These are phyloP conservation scores for Podospora didyma DNA, from an alignment of 495 filamentous ascomycete genomes.

Conservation along the genomic window DNA sequence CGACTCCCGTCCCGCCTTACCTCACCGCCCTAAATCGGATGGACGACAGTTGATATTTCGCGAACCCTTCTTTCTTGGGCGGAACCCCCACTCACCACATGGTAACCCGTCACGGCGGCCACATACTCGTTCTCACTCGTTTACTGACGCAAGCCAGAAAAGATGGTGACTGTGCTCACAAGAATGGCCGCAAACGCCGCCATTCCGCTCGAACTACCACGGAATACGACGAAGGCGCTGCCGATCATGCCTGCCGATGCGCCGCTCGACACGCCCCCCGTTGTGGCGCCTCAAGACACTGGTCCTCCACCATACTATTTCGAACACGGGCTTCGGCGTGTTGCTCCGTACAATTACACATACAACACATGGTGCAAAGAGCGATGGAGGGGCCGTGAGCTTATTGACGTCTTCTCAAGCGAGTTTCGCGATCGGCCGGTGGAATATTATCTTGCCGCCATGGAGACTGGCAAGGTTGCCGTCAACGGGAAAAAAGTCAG, in stretches of 20 bases:
- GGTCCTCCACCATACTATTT: conserved; percentile 73
- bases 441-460: conserved; percentile 84
- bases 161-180: too few species aligned
- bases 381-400: conserved; percentile 71
- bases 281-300: conserved; percentile 46
- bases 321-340: conserved; percentile 73
- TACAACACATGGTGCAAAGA: conserved; percentile 93
- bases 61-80: too few species aligned
- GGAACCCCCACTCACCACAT: too few species aligned
- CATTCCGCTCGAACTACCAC: too few species aligned
- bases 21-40: not conserved
- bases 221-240: too few species aligned
- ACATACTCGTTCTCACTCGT: too few species aligned
- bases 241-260: too few species aligned
- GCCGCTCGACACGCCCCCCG: not conserved
- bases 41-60: not conserved
- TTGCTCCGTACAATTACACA: conserved; percentile 86
- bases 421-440: conserved; percentile 84
- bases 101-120: too few species aligned
- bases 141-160: too few species aligned
- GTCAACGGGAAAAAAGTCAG: conserved; percentile 65
- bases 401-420: conserved; percentile 75
- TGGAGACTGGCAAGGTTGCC: conserved; percentile 67
- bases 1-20: not conserved
- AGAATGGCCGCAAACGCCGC: too few species aligned